These are phyloP conservation scores for Ophiostoma angusticollis DNA, from an alignment of 2,329 filamentous ascomycete species.

Conservation along the genomic window DNA sequence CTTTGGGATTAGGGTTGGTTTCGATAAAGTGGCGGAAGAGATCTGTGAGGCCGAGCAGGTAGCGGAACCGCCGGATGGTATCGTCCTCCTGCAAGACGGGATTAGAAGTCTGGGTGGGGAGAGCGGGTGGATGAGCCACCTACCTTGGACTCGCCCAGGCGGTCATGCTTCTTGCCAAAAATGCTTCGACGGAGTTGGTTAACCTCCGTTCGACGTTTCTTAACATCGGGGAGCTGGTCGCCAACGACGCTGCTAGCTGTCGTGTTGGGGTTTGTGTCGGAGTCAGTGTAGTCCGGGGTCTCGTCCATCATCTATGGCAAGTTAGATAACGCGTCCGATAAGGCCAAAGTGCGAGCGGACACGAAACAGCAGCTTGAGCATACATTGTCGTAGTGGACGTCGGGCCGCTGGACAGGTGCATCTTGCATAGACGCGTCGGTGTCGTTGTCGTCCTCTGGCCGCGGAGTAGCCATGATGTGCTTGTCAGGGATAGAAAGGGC, in stretches of 20 bases:
- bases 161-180: conserved; percentile 88
- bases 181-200: conserved; percentile 84
- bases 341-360: neutral
- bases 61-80: conserved; percentile 84
- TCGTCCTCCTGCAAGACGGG: conserved; percentile 62
- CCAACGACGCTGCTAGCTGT: conserved; percentile 77
- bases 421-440: conserved; percentile 53
- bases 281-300: conserved; percentile 53
- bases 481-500: neutral
- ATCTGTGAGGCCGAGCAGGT: conserved; percentile 87
- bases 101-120: neutral
- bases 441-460: conserved; percentile 34
- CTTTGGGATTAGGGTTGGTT: conserved; percentile 87
- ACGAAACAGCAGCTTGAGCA: conserved; percentile 1
- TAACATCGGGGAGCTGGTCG: conserved; percentile 60
- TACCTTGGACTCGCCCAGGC: conserved; percentile 86
- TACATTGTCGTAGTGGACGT: conserved; percentile 36
- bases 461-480: conserved; percentile 9
- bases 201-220: conserved; percentile 74
- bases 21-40: conserved; percentile 98
- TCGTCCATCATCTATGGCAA: conserved; percentile 45
- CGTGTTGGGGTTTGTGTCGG: conserved; percentile 54
- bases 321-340: neutral
- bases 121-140: conserved; percentile 11
- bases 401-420: conserved; percentile 33